phyloP scores from a whole-genome alignment of 257 asterid species.

The Fraxinus anomala region DNA sequence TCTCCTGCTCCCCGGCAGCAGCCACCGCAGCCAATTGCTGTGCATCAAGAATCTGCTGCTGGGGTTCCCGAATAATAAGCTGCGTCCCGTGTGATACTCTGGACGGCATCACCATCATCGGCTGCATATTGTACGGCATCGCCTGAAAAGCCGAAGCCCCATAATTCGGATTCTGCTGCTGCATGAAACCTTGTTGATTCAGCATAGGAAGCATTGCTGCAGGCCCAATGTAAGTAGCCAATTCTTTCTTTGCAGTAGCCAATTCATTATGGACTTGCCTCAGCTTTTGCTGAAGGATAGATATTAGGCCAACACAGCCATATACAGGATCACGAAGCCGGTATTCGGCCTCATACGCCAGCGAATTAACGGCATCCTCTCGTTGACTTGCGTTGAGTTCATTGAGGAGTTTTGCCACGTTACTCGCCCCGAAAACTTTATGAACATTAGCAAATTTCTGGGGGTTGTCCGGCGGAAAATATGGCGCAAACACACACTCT shows the following conservation, averaged over 20 bases:
- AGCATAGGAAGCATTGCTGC: slow-evolving; percentile 36
- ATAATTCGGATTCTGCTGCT: slow-evolving; percentile 22
- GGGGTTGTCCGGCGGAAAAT: slow-evolving; percentile 60
- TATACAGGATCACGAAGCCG: slow-evolving; percentile 55
- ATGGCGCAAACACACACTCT: slow-evolving; percentile 63
- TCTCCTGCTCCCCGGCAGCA: slow-evolving; percentile 37
- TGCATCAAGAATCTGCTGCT: slow-evolving; percentile 21
- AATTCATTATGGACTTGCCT: slow-evolving; percentile 39
- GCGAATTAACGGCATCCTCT: slow-evolving; percentile 54
- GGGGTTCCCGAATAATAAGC: slow-evolving; percentile 36
- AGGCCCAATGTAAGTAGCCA: slow-evolving; percentile 51
- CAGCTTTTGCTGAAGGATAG: slow-evolving; percentile 45
- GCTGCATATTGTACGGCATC: slow-evolving; percentile 37
- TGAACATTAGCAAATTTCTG: slow-evolving; percentile 53
- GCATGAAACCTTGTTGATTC: slow-evolving; percentile 31
- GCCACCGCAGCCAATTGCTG: slow-evolving; percentile 26
- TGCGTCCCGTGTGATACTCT: slow-evolving; percentile 28
- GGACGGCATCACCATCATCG: slow-evolving; percentile 31
- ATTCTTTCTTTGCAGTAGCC: slow-evolving; percentile 42
- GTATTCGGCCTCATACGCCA: slow-evolving; percentile 59
- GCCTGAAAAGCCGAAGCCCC: slow-evolving; percentile 23
- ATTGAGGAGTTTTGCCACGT: slow-evolving; percentile 53
- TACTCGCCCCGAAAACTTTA: slow-evolving; percentile 60
- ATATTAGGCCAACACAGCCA: slow-evolving; percentile 59
- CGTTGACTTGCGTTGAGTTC: slow-evolving; percentile 43